phyloP scores from a whole-genome alignment of 306 rosid genomes.

The Rubus parviflorus region DNA sequence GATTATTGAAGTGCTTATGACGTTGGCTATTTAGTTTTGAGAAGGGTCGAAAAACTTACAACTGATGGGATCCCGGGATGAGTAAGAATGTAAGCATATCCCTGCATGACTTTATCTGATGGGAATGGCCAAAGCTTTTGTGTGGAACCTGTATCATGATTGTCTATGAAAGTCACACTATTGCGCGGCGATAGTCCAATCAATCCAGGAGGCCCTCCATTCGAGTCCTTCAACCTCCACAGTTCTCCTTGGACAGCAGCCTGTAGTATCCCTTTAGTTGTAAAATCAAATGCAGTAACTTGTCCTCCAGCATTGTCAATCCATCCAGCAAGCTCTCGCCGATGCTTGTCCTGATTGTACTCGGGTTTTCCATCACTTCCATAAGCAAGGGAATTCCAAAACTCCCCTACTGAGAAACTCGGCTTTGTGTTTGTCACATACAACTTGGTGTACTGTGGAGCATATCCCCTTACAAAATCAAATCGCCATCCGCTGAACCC shows the following conservation, averaged over 20 bases:
- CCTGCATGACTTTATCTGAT: conserved; percentile 63
- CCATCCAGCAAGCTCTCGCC: conserved; percentile 32
- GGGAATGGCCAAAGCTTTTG: conserved; percentile 64
- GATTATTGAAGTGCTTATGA: too few relatives aligned
- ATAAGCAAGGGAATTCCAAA: conserved; percentile 49
- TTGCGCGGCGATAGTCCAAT: conserved; percentile 67
- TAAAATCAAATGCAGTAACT: conserved; percentile 45
- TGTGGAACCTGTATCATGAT: conserved; percentile 67
- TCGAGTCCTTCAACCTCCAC: conserved; percentile 33
- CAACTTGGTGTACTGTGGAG: conserved; percentile 46
- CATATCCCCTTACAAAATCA: conserved; percentile 70
- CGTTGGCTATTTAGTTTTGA: neutral
- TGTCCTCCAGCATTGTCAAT: conserved; percentile 35
- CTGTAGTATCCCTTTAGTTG: conserved; percentile 43
- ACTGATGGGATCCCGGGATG: conserved; percentile 66
- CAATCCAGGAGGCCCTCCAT: conserved; percentile 54
- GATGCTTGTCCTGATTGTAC: conserved; percentile 36
- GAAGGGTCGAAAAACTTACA: conserved; percentile 25
- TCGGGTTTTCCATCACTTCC: conserved; percentile 28
- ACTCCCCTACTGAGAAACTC: conserved; percentile 73
- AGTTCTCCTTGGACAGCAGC: conserved; percentile 34
- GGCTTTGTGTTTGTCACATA: conserved; percentile 65
- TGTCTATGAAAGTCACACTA: conserved; percentile 71
- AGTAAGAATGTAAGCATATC: conserved; percentile 74
- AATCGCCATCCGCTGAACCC: conserved; percentile 69